Base-by-base conservation (phyloP, 345 rosid genomes). In the Eucalyptus regnans region DNA sequence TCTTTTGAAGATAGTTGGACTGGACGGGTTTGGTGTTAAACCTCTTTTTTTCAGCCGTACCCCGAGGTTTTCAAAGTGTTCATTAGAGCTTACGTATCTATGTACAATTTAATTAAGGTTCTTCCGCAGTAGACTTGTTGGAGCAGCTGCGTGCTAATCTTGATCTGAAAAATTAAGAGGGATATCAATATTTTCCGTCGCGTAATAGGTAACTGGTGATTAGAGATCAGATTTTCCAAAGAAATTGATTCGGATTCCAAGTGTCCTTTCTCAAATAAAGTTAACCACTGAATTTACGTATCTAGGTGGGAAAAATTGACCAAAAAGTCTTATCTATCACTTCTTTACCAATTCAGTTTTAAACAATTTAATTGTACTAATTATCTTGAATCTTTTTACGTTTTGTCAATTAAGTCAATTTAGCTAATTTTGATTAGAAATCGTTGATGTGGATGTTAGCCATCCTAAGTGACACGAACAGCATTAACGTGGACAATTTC, bases 381-480 rank as follows among this genome's bases (percentile, higher is more conserved):
- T 52, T 52, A 52, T 52, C 5, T 18, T 52, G 4, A 18, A 52
- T 52, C 10, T 3, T 52, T 52, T 52, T 18, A 52, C 2, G 2
- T 52, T 52, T 52, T 52, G 10, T 52, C 1, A 20, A 52, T 56
- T 23, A 3, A 56, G 29, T 56, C 0, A 23, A 56, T 56, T 56
- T 3, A 10, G 1, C 29, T 3, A 56, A 56, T 56, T 56, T 56
- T 56, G 6, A 25, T 25, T 25, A 23, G 1, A 56, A 56, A 56
- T 56, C 3, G 0, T 25, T 9, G 29, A 56, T 56, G 13, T 56
- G 12, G 13, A 56, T 23, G 27, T 3, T 0, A 4, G 5, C 5
- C 6, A 4, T 56, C 62, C 6, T 9, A 56, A 56, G 6, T 23
- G 29, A 56, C 13, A 23, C 0, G 3, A 56, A 0, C 1, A 0